Evolutionary conservation across 345 rosid species (phyloP).

Genomic region (Linum lewisii): DNA sequence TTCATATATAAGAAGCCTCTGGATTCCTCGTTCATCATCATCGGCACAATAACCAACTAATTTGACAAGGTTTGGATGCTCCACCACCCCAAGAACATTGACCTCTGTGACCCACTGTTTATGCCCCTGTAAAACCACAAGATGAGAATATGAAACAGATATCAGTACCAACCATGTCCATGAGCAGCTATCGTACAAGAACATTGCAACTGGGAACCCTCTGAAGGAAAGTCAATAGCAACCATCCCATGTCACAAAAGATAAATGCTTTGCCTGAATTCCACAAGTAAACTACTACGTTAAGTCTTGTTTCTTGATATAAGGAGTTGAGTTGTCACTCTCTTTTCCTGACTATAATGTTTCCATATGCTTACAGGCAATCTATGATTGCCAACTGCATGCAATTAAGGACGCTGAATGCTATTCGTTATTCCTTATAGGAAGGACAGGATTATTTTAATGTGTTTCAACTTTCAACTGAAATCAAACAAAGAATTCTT

Average conservation of each 20-base stretch:
- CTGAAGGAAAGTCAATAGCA: not conserved
- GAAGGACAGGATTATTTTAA: not conserved
- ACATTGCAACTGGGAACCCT: not conserved
- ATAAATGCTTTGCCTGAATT: not conserved
- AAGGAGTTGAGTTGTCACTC: not conserved
- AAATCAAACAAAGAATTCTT: not conserved
- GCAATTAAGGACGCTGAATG: not conserved
- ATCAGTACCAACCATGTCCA: not conserved
- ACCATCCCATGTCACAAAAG: not conserved
- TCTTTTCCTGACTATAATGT: too few relatives aligned
- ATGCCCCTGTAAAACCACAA: conserved; percentile 59
- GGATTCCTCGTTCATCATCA: conserved; percentile 89
- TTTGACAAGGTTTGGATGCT: conserved; percentile 85
- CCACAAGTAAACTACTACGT: not conserved
- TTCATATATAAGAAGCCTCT: conserved; percentile 75
- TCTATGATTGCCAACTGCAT: not conserved
- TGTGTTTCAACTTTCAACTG: not conserved
- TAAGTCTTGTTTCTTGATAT: not conserved
- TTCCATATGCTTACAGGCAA: not conserved
- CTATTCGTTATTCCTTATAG: not conserved
- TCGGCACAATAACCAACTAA: conserved; percentile 85
- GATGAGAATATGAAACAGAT: not conserved
- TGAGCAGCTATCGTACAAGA: not conserved
- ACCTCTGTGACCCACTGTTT: conserved; percentile 94
- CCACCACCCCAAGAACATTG: conserved; percentile 72